phyloP scores from a whole-genome alignment of 495 filamentous ascomycete genomes.

The Xylaria telfairii region DNA sequence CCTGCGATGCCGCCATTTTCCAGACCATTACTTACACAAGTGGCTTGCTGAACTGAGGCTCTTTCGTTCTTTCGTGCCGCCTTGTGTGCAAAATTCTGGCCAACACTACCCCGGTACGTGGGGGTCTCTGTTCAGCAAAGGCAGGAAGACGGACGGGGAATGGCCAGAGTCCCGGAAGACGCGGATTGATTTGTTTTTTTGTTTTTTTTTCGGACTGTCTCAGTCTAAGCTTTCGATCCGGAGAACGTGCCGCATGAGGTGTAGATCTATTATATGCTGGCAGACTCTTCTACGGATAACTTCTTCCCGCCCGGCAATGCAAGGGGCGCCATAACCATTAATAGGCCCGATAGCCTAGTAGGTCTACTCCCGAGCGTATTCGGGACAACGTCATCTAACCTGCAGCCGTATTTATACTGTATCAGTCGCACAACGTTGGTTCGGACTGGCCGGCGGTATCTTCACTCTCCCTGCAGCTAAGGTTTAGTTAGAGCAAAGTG shows the following conservation, averaged over 20 bases:
- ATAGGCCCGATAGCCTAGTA: background rate
- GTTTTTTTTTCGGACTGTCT: background rate
- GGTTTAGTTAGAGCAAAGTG: background rate
- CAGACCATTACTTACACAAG: background rate
- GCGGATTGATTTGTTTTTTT: too few relatives aligned
- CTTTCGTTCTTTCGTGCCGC: background rate
- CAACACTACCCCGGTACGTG: background rate
- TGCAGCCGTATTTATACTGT: background rate
- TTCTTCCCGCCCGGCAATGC: background rate
- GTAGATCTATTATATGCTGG: background rate
- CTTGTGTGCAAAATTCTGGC: background rate
- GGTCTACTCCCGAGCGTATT: too few relatives aligned
- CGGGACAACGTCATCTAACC: background rate
- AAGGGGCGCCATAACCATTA: background rate
- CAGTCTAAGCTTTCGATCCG: background rate
- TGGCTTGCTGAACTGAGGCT: conserved; percentile 19
- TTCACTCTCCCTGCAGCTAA: background rate
- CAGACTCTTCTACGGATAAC: background rate
- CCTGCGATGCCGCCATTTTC: background rate
- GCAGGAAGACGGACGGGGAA: background rate
- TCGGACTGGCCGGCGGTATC: background rate
- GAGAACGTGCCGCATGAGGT: background rate
- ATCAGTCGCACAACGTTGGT: background rate
- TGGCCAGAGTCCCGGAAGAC: background rate
- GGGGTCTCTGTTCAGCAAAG: background rate